Percentiles rank a stretch among this genome's conserved stretches.
phyloP scores from a whole-genome alignment of 257 asterid genomes.

The Scutellaria barbata region DNA sequence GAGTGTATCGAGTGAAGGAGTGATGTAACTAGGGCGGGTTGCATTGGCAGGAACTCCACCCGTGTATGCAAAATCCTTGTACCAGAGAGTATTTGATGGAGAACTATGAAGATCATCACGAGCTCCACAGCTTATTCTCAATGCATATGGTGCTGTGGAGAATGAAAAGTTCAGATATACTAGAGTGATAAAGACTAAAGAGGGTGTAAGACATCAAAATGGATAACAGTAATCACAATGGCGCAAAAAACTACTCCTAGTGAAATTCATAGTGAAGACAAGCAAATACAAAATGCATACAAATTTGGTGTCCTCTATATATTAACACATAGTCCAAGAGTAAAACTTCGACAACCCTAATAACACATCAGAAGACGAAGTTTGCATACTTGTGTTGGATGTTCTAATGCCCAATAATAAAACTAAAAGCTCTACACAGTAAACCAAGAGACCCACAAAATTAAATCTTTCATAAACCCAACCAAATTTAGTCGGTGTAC shows the following conservation, averaged over 20 bases:
- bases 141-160: conserved; percentile 77
- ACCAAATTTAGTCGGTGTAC: conserved; percentile 13
- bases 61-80: conserved; percentile 89
- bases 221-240: background rate
- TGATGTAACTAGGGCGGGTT: conserved; percentile 67
- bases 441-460: conserved; percentile 29
- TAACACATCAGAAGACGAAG: conserved; percentile 1
- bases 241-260: conserved; percentile 1
- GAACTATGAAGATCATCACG: conserved; percentile 67
- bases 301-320: background rate
- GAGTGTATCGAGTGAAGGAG: conserved; percentile 68
- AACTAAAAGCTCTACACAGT: conserved; percentile 8
- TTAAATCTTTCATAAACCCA: conserved; percentile 24
- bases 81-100: conserved; percentile 82
- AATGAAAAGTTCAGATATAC: conserved; percentile 25
- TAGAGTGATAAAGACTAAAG: background rate
- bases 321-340: background rate
- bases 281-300: conserved; percentile 7
- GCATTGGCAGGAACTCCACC: conserved; percentile 93
- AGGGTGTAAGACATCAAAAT: background rate
- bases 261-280: background rate
- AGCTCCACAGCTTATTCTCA: conserved; percentile 98
- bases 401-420: conserved; percentile 20
- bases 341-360: background rate
- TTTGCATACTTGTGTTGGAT: conserved; percentile 21